Percentiles rank a stretch among this genome's conserved stretches.
These are phyloP conservation scores for Nowakowskiella sp. DNA, from an alignment of 192 early-diverging fungal species.

Conservation along the genomic window DNA sequence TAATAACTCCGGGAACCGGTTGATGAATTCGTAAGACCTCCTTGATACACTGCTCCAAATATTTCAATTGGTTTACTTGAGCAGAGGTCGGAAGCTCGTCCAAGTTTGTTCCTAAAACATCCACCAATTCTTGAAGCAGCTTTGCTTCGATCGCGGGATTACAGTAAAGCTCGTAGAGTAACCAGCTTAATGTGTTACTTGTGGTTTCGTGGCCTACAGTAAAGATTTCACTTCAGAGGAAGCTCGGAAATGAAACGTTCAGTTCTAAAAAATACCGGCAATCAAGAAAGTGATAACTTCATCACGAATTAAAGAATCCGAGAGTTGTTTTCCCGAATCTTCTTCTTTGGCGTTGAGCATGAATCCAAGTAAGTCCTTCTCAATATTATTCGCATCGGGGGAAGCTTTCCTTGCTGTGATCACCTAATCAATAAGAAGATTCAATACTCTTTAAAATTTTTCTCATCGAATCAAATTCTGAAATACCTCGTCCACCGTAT, in stretches of 20 bases:
- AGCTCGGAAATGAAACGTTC: too few species aligned
- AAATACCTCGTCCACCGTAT: conserved; percentile 36
- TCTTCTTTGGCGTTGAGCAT: conserved; percentile 46
- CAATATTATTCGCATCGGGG: conserved; percentile 18
- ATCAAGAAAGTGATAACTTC: conserved; percentile 1
- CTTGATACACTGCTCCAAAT: conserved; percentile 44
- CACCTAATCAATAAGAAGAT: too few species aligned
- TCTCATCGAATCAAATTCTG: too few species aligned
- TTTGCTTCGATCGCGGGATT: conserved; percentile 34
- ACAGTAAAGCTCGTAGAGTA: conserved; percentile 33
- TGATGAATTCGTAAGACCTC: conserved; percentile 49
- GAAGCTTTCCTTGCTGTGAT: conserved; percentile 33
- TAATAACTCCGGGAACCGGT: conserved; percentile 31
- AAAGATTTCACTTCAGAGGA: not conserved
- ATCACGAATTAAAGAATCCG: conserved; percentile 32
- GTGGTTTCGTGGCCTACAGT: conserved; percentile 41
- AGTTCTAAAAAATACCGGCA: not conserved
- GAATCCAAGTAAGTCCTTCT: conserved; percentile 45
- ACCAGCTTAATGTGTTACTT: conserved; percentile 44
- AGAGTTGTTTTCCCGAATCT: conserved; percentile 18
- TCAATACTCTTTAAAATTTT: too few species aligned
- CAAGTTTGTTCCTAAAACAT: conserved; percentile 19
- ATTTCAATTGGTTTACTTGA: conserved; percentile 35
- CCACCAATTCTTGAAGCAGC: conserved; percentile 41
- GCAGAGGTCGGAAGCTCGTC: conserved; percentile 16